Base-by-base conservation (phyloP, 108 stramenopile genomes). In the Chaetoceros tenuissimus region DNA sequence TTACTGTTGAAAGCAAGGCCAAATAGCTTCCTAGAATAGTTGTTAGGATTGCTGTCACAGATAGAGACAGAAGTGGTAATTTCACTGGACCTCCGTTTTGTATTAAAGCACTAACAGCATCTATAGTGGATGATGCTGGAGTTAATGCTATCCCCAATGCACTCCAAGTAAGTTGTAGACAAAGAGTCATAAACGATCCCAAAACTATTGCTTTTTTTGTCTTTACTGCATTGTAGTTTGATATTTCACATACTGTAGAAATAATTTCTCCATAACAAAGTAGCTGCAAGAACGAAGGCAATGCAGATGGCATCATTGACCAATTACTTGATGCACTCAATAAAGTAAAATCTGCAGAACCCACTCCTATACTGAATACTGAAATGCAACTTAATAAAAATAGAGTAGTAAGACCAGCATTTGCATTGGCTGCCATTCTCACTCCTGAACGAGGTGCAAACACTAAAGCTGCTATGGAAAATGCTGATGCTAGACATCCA, bases 211-310 rank as follows among this genome's bases (percentile, higher is more conserved):
- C 63, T 51, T 24, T 55, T 18, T 30, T 50, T 23, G 52, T 62
- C 13, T 48, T 34, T 10, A 50, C 13, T 40, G 34, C 26, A 31
- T 51, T 28, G 19, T 62, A 47, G 19, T 62, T 7, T 18, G 52
- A 30, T 19, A 51, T 51, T 8, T 52, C 22, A 40, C 61, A 62
- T 1, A 62, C 51, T 23, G 28, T 62, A 23, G 61, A 49, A 20
- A 62, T 24, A 34, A 62, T 62, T 43, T 62, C 61, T 23, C 61
- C 61, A 53, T 52, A 62, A 31, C 29, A 48, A 19, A 62, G 21
- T 22, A 62, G 52, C 29, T 62, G 61, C 18, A 62, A 43, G 22
- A 62, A 43, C 13, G 51, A 52, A n/a, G 61, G 61, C 3, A 28
- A 10, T 23, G 34, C 31, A 2, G 30, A 3, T 49, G 30, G 50